Evolutionary conservation across 2,329 filamentous ascomycete species (phyloP).

Genomic region (Alternaria incomplexa): DNA sequence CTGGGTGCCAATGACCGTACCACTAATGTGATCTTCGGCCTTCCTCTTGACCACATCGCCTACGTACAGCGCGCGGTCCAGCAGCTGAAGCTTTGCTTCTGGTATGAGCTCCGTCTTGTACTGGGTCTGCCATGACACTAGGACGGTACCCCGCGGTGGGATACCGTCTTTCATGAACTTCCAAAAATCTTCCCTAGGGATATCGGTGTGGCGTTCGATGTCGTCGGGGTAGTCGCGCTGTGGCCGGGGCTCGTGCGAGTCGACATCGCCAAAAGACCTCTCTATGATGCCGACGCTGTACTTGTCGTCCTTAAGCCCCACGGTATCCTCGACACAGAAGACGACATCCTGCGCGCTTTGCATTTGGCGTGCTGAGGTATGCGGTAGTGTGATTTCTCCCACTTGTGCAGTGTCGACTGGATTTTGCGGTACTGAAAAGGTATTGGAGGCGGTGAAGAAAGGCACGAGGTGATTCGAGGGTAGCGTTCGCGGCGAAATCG

Average conservation of each 20-base stretch:
- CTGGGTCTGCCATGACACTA: slow-evolving; percentile 57
- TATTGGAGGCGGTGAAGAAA: slow-evolving; percentile 29
- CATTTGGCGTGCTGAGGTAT: slow-evolving; percentile 1
- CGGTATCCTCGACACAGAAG: slow-evolving; percentile 52
- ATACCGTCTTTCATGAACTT: slow-evolving; percentile 53
- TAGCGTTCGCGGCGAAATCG: slow-evolving; percentile 11
- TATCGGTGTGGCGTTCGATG: slow-evolving; percentile 43
- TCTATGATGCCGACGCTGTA: slow-evolving; percentile 55
- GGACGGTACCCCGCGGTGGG: slow-evolving; percentile 60
- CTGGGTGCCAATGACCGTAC: slow-evolving; percentile 59
- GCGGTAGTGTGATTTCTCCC: background rate
- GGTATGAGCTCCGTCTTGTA: slow-evolving; percentile 50
- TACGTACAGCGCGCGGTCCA: slow-evolving; percentile 61
- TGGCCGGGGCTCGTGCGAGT: slow-evolving; percentile 54
- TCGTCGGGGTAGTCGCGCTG: slow-evolving; percentile 48
- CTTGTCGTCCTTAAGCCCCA: slow-evolving; percentile 48
- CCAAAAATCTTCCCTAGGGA: slow-evolving; percentile 41
- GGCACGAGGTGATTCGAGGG: slow-evolving; percentile 24
- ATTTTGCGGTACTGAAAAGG: slow-evolving; percentile 7
- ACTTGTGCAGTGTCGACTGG: background rate
- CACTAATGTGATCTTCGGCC: slow-evolving; percentile 57
- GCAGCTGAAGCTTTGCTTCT: slow-evolving; percentile 54
- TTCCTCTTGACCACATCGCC: slow-evolving; percentile 63
- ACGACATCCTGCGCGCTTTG: slow-evolving; percentile 27
- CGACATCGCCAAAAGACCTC: slow-evolving; percentile 51